Base-by-base conservation (phyloP, 768 basidiomycete species). In the Hericium rajendrae region DNA sequence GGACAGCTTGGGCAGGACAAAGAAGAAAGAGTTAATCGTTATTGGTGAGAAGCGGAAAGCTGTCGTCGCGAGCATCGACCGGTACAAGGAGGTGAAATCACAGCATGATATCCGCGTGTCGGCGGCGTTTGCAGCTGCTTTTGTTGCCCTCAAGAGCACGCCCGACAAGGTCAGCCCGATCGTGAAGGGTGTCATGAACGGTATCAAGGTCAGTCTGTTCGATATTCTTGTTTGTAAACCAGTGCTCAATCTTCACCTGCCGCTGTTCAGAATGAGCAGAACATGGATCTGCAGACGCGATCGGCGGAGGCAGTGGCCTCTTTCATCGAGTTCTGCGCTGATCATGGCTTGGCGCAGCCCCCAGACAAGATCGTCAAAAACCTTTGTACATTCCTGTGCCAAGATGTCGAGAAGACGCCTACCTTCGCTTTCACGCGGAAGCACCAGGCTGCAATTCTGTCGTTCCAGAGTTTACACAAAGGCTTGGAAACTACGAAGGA, bases 321-420 rank as follows among this genome's bases (percentile, higher is more conserved):
- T 5, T 94, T 99, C 71, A 82, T 97, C 61, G 83, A 86, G 57
- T 91, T 91, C 67, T 97, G 92, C 69, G 78, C 84, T 3, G 74
- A 75, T 65, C 83, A 81, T 67, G 79, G 83, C 48, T 82, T 92
- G 51, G 69, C 78, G 37, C 91, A 94, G 66, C 94, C 95, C 3
- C 88, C 89, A 1, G 91, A 94, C 65, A 99, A 99, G 76, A 91
- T 99, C 57, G 84, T 98, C 61, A 93, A 92, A 74, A 99, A 99
- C 68, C 81, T 98, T 8, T 95, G 92, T 74, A 94, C 91, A 0
- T 98, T 98, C 72, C 75, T 98, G 5, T 98, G 95, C 67, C 91
- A 93, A 65, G 97, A 99, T 68, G 78, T 81, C 8, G 84, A 87
- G 43, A 81, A 88, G 55, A 97, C 94, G 0, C 97, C 97, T 3